Percentiles rank a stretch among this genome's conserved stretches.
Evolutionary conservation across 441 rosid species (phyloP).

Genomic region (Gossypium davidsonii): DNA sequence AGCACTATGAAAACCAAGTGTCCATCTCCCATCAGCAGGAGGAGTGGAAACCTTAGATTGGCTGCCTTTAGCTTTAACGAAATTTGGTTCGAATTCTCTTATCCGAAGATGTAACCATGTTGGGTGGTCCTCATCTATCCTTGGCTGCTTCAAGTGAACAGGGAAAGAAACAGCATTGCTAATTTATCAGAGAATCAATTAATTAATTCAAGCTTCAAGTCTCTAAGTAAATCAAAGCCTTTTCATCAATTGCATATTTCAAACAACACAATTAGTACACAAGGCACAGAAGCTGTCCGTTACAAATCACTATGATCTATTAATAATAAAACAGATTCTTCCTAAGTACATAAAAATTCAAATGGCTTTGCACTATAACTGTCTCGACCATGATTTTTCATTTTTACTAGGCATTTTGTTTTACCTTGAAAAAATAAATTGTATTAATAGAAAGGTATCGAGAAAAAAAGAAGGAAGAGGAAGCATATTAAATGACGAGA

Average conservation of each 20-base stretch:
- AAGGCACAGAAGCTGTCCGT: background rate
- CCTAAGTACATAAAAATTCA: background rate
- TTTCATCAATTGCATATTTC: background rate
- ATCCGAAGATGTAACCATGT: constrained; percentile 46
- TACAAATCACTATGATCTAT: background rate
- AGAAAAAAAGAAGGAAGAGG: too few relatives aligned
- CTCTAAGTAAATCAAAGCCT: background rate
- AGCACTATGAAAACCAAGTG: constrained; percentile 48
- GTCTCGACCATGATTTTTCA: background rate
- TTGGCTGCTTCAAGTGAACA: constrained; percentile 34
- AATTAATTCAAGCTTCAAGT: background rate
- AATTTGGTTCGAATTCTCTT: constrained; percentile 53
- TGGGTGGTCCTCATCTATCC: constrained; percentile 51
- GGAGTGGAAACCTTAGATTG: constrained; percentile 22
- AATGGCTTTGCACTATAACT: background rate
- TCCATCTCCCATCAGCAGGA: constrained; percentile 54
- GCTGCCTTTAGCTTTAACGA: constrained; percentile 16
- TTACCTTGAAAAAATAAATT: background rate
- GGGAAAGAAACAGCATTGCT: background rate
- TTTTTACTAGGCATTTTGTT: background rate
- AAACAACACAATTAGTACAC: background rate
- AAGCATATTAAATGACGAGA: background rate
- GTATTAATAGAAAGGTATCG: background rate
- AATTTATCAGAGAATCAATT: background rate
- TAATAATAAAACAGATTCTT: background rate